Evolutionary conservation across 768 basidiomycete species (phyloP), one percentile per base, ranked within the genome.

Genomic region (Mycena vitilis): DNA sequence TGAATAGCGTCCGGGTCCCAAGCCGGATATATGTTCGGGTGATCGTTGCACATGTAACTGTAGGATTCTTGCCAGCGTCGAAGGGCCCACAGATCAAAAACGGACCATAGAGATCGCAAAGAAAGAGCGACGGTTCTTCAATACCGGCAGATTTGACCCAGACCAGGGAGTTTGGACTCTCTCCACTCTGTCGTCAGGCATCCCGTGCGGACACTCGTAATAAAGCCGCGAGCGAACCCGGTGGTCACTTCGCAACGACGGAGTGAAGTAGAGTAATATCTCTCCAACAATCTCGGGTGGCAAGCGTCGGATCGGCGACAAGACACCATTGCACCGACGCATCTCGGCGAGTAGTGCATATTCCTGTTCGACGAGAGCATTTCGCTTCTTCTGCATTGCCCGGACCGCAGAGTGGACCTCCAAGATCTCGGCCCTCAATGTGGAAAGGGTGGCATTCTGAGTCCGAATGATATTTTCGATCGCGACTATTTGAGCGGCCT

Each of bases 201-300:
- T 30, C 30, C 30, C 30, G 13, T 45, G 15, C 15, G 44, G 40
- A 15, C 40, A 10, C 40, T 15, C 11, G 15, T 30, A 30, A 30
- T 30, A 30, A 5, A 30, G 30, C 30, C 40, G 40, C 40, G 30
- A 30, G 30, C 40, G 40, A 48, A 60, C 38, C 13, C 16, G n/a
- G 23, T 49, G 47, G 5, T 30, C n/a, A n/a, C 22, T 38, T 7
- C 13, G 16, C 48, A 49, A 16, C 36, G 30, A 36, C 48, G 92
- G 92, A 72, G 91, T 88, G 66, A 86, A 83, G 22, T 77, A 70
- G 48, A 86, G 71, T 10, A 94, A 78, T 61, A 91, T 84, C 58
- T 83, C 78, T 54, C 91, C 90, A 40, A 91, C 69, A 52, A 91
- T 75, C 76, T 94, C 93, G 13, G 78, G 77, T 15, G 91, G 89